phyloP scores from a whole-genome alignment of 1,284 basidiomycete species.

The Cerrena zonata region DNA sequence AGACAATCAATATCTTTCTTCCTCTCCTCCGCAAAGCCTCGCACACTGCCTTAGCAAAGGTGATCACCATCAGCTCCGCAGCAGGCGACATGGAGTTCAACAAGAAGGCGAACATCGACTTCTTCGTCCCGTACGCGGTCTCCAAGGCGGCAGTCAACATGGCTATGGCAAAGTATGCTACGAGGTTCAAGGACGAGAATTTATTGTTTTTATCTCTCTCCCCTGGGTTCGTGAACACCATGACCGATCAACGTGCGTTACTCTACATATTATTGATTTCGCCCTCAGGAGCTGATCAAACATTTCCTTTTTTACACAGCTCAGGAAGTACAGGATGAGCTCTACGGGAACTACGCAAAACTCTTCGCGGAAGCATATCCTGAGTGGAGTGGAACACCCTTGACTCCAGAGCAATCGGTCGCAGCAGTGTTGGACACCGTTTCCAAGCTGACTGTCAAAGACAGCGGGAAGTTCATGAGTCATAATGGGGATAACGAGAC shows the following conservation, averaged over 20 bases:
- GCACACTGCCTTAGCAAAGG: conserved; percentile 18
- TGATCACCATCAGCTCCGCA: conserved; percentile 30
- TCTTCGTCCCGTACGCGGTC: conserved; percentile 26
- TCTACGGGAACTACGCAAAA: conserved; percentile 12
- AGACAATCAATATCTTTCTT: conserved; percentile 29
- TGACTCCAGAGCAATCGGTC: conserved; percentile 30
- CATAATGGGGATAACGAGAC: conserved; percentile 30
- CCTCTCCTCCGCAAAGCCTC: conserved; percentile 12
- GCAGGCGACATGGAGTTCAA: conserved; percentile 27
- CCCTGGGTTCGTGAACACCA: conserved; percentile 34
- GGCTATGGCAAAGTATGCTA: conserved; percentile 34
- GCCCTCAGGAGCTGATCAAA: too few relatives aligned
- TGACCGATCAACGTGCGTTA: background rate
- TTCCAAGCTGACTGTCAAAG: conserved; percentile 21
- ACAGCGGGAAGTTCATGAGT: conserved; percentile 33
- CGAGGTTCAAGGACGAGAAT: conserved; percentile 29
- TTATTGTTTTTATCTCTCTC: conserved; percentile 33
- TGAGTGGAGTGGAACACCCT: conserved; percentile 25
- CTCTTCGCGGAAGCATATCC: conserved; percentile 20
- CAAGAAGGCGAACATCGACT: conserved; percentile 11
- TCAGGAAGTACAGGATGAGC: conserved; percentile 19
- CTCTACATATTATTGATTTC: background rate
- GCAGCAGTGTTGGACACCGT: conserved; percentile 27
- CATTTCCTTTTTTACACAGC: conserved; percentile 13
- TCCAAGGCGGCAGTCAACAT: conserved; percentile 37